Percentiles rank a stretch among this genome's conserved stretches.
Evolutionary conservation across 306 rosid species (phyloP).

Genomic region (Prunus armeniaca): DNA sequence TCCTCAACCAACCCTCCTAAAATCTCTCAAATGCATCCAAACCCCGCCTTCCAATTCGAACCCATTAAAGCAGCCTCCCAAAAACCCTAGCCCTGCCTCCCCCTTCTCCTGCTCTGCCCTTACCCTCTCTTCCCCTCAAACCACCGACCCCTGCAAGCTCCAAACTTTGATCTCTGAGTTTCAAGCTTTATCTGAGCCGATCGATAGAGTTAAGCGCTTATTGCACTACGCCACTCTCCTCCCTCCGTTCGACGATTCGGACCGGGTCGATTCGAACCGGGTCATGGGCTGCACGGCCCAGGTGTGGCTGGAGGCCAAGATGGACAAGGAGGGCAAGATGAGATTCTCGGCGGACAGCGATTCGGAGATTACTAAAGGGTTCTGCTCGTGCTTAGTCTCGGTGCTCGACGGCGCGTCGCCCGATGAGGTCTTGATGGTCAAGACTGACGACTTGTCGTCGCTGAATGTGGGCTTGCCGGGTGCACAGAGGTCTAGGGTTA

Average conservation of each 20-base stretch:
- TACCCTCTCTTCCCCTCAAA: constrained; percentile 33
- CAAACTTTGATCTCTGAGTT: constrained; percentile 54
- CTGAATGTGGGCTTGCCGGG: constrained; percentile 62
- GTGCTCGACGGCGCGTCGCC: constrained; percentile 67
- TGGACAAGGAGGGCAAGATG: constrained; percentile 64
- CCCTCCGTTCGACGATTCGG: constrained; percentile 37
- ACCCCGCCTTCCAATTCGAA: constrained; percentile 20
- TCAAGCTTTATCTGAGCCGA: constrained; percentile 47
- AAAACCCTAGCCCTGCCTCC: constrained; percentile 17
- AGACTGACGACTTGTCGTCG: constrained; percentile 63
- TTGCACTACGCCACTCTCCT: constrained; percentile 49
- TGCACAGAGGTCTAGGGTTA: constrained; percentile 62
- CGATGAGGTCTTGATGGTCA: constrained; percentile 60
- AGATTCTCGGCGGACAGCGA: constrained; percentile 77
- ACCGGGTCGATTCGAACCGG: constrained; percentile 61
- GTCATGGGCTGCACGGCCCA: constrained; percentile 96
- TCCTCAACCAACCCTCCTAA: constrained; percentile 22
- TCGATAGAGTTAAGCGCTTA: constrained; percentile 63
- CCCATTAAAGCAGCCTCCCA: constrained; percentile 7
- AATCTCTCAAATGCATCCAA: constrained; percentile 42
- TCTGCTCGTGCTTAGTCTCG: constrained; percentile 71
- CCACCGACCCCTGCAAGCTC: constrained; percentile 47
- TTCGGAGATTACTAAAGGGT: constrained; percentile 80
- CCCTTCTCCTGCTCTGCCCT: constrained; percentile 47
- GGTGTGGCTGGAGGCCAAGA: constrained; percentile 70